Conservation (phyloP, 345 rosid genomes). For the Syzygium jambos region DNA sequence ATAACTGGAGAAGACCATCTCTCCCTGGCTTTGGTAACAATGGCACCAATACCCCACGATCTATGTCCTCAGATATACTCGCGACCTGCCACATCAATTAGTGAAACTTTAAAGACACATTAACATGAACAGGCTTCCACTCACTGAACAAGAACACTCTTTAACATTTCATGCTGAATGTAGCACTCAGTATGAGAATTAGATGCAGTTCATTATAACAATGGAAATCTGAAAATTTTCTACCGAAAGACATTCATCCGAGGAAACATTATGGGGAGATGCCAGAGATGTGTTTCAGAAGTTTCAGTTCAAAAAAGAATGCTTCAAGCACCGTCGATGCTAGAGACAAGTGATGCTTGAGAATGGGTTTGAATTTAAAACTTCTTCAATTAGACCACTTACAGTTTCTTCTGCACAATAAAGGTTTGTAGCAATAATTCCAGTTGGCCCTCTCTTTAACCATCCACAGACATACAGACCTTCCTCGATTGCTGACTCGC, state of each 20-base stretch:
- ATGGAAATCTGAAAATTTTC: neutral
- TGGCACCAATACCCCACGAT: conserved; percentile 27
- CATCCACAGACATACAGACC: conserved; percentile 96
- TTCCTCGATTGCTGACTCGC: conserved; percentile 28
- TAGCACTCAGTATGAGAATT: neutral
- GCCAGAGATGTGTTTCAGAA: neutral
- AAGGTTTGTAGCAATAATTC: conserved; percentile 84
- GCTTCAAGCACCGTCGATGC: neutral
- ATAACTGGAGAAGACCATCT: conserved; percentile 55
- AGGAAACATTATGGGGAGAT: neutral
- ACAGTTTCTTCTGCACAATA: conserved; percentile 93
- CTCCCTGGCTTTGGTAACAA: conserved; percentile 43
- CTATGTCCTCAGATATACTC: conserved; percentile 67
- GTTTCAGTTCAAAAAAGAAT: neutral
- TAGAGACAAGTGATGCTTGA: neutral
- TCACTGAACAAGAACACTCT: neutral
- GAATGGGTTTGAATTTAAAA: neutral
- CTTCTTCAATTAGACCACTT: conserved; percentile 14
- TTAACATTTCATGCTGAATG: neutral
- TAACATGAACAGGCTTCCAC: neutral
- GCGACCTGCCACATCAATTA: conserved; percentile 38
- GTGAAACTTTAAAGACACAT: neutral
- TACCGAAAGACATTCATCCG: neutral
- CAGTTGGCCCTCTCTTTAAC: conserved; percentile 93
- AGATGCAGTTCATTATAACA: neutral